Base-by-base conservation (phyloP, 1,284 basidiomycete genomes). In the Agaricales sp. region DNA sequence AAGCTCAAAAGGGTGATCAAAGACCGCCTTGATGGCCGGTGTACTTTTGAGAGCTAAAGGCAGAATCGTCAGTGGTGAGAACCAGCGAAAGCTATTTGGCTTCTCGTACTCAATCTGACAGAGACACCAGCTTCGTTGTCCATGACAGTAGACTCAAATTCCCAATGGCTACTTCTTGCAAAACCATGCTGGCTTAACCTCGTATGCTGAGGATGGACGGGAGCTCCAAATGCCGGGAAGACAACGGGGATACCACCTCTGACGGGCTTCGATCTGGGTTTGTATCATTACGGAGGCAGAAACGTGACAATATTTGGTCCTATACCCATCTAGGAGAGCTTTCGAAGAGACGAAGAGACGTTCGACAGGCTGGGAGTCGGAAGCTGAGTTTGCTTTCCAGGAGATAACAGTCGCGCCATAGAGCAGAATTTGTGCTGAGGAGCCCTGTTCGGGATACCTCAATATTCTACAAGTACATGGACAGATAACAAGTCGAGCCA, bases 211-310 rank as follows among this genome's bases (percentile, higher is more conserved):
- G 75, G 74, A 57, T 82, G 82, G 3, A 68, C 71, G 1, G 91
- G 88, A 1, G 85, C 69, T 2, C 91, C 91, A 59, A 93, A 93
- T 65, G 84, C 86, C 23, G 91, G 91, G 64, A 90, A 92, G 25
- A 88, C 82, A 43, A 91, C 67, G 3, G 87, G 89, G 20, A 92
- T 89, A 1, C 89, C 89, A n/a, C 89, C 89, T 49, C 89, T 75
- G 19, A 92, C 75, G 35, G 82, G 70, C 60, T 81, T 80, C 49
- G 49, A 52, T 25, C 46, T 21, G 30, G 13, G 41, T 2, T 43
- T n/a, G 35, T 18, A 13, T 41, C 21, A 13, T 16, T 16, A 67
- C 71, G 67, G 54, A 71, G 71, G 2, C 78, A 76, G n/a, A 11
- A 11, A 11, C 8, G n/a, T n/a, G 30, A 11, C 11, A 35, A 35